phyloP scores from a whole-genome alignment of 352 stramenopile genomes.

The Globisporangium iwayamae region DNA sequence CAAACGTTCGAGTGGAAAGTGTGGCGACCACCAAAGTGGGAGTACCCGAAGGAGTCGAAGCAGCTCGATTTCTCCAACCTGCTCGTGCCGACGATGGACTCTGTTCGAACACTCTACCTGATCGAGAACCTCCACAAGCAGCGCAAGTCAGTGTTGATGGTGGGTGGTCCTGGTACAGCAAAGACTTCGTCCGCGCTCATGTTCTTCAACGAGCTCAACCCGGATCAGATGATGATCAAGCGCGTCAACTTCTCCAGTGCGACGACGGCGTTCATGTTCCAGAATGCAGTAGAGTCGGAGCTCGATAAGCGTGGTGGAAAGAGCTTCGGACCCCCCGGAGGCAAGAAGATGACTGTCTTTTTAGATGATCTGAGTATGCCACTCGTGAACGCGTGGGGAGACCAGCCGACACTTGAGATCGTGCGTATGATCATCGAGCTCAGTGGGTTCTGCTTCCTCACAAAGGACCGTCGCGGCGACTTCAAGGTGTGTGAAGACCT shows the following conservation, averaged over 20 bases:
- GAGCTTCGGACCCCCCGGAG: constrained; percentile 96
- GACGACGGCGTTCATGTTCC: constrained; percentile 97
- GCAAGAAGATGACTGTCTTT: constrained; percentile 99
- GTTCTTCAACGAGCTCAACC: constrained; percentile 96
- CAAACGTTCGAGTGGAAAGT: constrained; percentile 93
- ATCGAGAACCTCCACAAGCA: constrained; percentile 93
- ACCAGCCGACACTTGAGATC: constrained; percentile 98
- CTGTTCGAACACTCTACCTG: constrained; percentile 92
- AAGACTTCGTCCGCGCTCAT: constrained; percentile 98
- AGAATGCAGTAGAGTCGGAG: constrained; percentile 97
- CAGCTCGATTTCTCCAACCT: constrained; percentile 97
- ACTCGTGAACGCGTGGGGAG: constrained; percentile 98
- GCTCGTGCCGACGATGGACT: constrained; percentile 98
- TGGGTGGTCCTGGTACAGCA: constrained; percentile 95
- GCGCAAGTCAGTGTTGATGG: constrained; percentile 93
- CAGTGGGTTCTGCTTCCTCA: constrained; percentile 96
- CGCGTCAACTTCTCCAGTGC: constrained; percentile 98
- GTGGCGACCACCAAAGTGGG: constrained; percentile 94
- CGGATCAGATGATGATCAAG: constrained; percentile 95
- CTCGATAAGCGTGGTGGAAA: constrained; percentile 98
- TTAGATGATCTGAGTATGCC: constrained; percentile 97
- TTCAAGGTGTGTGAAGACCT: constrained; percentile 98
- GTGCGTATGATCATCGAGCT: constrained; percentile 97
- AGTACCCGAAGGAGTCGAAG: constrained; percentile 93
- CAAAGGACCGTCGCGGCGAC: constrained; percentile 97